Base-by-base conservation (phyloP, 176 grass and related monocot genomes). In the Microstegium vimineum region DNA sequence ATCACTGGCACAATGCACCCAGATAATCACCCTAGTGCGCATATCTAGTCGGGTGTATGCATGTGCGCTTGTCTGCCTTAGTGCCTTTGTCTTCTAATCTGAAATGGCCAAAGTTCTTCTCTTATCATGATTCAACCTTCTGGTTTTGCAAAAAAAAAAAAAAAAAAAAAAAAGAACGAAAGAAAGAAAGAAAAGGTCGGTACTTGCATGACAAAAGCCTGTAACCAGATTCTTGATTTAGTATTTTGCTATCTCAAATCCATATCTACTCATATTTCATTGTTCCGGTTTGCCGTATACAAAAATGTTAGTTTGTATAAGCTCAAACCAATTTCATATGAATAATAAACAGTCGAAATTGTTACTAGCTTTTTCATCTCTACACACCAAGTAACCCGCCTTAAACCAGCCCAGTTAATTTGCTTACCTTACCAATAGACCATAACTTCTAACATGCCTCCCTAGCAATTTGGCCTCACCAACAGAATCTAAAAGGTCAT, bases 401-500 rank as follows among this genome's bases (percentile, higher is more conserved):
- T 75, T 72, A 23, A 64, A 45, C n/a, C 14, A 77, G 6, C 72
- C 56, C 56, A 60, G 35, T 18, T 1, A 66, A 79, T 69, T 52
- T 54, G 32, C 82, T 57, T 77, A 82, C 82, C 64, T 82, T 85
- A 79, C 73, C n/a, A 76, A 81, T 15, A 45, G 43, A 77, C 76
- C 34, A 76, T 82, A 73, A 85, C 56, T 89, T 62, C 71, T 54
- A 82, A 78, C 66, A 86, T 82, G 56, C 76, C 43, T n/a, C 63
- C 34, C 73, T 78, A 78, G 57, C 30, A 90, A 82, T 76, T 86
- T 26, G 60, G 45, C 73, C 66, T 60, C 83, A 49, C 12, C 73
- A 10, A 86, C 18, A 60, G 43, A 86, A 82, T 86, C 78, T 86
- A 72, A 30, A 83, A 71, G 72, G 15, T 42, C 22, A 77, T 2